phyloP scores from a whole-genome alignment of 179 eudicot genomes.

The Silene coronaria region DNA sequence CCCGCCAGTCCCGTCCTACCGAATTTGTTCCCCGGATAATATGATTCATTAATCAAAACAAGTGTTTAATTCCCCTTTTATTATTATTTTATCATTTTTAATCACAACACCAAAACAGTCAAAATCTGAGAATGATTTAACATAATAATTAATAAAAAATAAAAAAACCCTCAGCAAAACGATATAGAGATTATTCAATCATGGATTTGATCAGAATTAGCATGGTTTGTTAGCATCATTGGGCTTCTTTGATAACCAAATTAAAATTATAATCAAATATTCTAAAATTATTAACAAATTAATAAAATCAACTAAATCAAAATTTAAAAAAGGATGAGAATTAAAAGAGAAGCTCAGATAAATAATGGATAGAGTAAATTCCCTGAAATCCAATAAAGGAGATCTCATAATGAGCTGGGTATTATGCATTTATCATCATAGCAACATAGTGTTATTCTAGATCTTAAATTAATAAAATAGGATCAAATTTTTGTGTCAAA shows the following conservation, averaged over 20 bases:
- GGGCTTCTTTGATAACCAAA: constrained; percentile 9
- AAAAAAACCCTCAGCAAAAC: constrained; percentile 26
- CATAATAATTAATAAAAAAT: neutral
- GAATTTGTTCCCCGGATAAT: no score
- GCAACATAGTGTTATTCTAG: neutral
- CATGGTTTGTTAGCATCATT: constrained; percentile 36
- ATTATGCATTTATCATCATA: constrained; percentile 36
- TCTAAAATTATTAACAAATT: no score
- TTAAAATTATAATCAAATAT: neutral
- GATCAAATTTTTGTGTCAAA: no score
- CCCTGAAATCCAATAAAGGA: constrained; percentile 33
- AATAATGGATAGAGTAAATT: constrained; percentile 23
- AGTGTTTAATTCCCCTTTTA: no score
- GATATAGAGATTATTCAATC: constrained; percentile 26
- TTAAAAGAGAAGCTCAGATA: constrained; percentile 30
- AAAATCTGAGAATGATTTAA: neutral
- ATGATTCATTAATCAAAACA: no score
- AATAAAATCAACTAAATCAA: neutral
- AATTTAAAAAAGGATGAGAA: neutral
- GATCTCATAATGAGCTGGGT: constrained; percentile 63
- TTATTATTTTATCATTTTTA: no score
- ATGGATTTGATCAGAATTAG: constrained; percentile 37
- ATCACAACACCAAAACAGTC: no score
- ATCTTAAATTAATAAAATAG: no score
- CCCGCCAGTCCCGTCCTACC: no score